Base-by-base conservation (phyloP, 1,139 yeast species). In the Yamadazyma mexicana region DNA sequence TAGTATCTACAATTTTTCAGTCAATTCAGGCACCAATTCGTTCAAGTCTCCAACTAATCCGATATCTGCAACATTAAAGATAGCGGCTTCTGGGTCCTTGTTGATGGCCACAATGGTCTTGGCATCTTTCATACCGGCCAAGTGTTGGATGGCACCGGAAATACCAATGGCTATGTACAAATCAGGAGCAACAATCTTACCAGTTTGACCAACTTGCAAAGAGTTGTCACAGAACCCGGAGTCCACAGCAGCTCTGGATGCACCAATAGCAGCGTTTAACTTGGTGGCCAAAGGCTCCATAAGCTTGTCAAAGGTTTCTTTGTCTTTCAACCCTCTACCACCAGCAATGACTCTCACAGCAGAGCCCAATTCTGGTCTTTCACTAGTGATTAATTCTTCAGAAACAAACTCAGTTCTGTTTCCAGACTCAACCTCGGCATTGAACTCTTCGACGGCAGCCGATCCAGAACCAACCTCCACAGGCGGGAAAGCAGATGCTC, bases 81-180 rank as follows among this genome's bases (percentile, higher is more conserved):
- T 89, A 6, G 98, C 94, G 7, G 97, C 92, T 49, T 92, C 98
- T 36, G 85, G 83, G 60, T 91, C 97, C 66, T 87, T 91, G 66
- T 92, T 92, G 48, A 92, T 87, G 35, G 97, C 96, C 26, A 89
- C 97, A 63, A 92, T 88, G 31, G 83, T 81, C 69, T 89, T 89
- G 33, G 97, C 79, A 60, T 92, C 98, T 68, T 91, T 91, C 97
- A 92, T 92, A 50, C 98, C 98, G 1, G 98, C 98, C 59, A 92
- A 73, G 66, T 92, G 98, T 66, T 92, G 98, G 54, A 92, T 92
- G 32, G 98, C 98, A 46, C 98, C 98, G 22, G 96, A 87, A 43
- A 92, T 80, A 48, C 98, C 98, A 33, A 91, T 82, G 3, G 97
- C 98, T 41, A 92, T 64, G 61, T 92, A 92, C 52, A 91, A 76